Evolutionary conservation across 2,329 filamentous ascomycete genomes (phyloP).

Genomic region (Geosmithia flava): DNA sequence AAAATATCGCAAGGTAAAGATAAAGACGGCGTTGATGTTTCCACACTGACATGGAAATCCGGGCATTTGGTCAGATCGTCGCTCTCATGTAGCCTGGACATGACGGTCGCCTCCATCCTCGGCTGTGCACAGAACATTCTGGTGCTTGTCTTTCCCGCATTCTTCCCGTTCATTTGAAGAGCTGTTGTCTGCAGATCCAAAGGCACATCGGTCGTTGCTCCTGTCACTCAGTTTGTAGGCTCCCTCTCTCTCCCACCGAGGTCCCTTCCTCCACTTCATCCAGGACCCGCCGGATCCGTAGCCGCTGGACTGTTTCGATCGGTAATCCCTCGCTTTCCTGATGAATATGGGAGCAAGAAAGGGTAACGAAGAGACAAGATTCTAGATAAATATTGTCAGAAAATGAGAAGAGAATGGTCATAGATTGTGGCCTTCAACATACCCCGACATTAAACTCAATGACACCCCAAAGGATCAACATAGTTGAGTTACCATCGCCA

Average conservation of each 20-base stretch:
- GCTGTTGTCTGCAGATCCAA: conserved; percentile 11
- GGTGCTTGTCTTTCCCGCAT: conserved; percentile 21
- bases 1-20: too few relatives aligned
- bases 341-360: conserved; percentile 30
- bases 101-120: not conserved
- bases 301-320: conserved; percentile 14
- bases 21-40: too few relatives aligned
- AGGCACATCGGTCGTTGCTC: conserved; percentile 17
- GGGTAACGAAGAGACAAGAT: conserved; percentile 32
- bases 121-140: not conserved
- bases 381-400: conserved; percentile 12
- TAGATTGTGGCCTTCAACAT: conserved; percentile 10
- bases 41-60: too few relatives aligned
- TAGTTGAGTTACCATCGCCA: conserved; percentile 41
- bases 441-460: conserved; percentile 46
- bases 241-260: conserved; percentile 11
- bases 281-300: conserved; percentile 1
- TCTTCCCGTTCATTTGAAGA: conserved; percentile 20
- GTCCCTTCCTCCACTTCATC: not conserved
- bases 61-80: too few relatives aligned
- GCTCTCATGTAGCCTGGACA: not conserved
- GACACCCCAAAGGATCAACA: conserved; percentile 42
- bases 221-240: conserved; percentile 25
- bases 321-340: conserved; percentile 27
- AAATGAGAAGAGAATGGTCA: not conserved